Conservation (phyloP, 2,329 filamentous ascomycete genomes). For the Huntiella omanensis region DNA sequence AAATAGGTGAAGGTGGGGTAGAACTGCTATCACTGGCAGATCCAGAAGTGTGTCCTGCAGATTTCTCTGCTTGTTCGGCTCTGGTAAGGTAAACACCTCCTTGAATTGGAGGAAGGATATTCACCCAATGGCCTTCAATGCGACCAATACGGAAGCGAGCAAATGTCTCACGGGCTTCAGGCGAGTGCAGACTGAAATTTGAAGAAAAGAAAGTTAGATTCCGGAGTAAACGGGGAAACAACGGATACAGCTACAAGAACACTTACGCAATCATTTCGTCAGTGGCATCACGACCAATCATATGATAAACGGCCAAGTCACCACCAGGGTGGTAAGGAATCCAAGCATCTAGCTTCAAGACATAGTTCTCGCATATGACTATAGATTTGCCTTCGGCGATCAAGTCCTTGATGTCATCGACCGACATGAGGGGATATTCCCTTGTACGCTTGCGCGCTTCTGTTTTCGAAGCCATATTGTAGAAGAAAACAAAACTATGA, state of each 20-base stretch:
- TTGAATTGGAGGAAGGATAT: slow-evolving; percentile 83
- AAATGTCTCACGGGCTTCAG: slow-evolving; percentile 60
- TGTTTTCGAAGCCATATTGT: slow-evolving; percentile 1
- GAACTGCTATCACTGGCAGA: slow-evolving; percentile 36
- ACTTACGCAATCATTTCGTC: slow-evolving; percentile 81
- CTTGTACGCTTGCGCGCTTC: slow-evolving; percentile 10
- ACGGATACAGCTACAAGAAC: not conserved
- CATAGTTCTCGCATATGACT: slow-evolving; percentile 61
- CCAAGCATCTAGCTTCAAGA: slow-evolving; percentile 80
- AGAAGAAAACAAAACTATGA: not conserved
- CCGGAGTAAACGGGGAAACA: slow-evolving; percentile 6
- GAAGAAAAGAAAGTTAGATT: slow-evolving; percentile 9
- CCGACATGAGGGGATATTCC: slow-evolving; percentile 21
- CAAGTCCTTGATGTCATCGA: slow-evolving; percentile 39
- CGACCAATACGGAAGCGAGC: slow-evolving; percentile 64
- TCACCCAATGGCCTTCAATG: slow-evolving; percentile 65
- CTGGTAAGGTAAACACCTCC: slow-evolving; percentile 49
- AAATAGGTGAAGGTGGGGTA: slow-evolving; percentile 29
- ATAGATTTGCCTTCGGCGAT: slow-evolving; percentile 69
- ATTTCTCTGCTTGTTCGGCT: slow-evolving; percentile 3
- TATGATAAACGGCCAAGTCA: slow-evolving; percentile 75
- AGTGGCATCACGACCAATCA: slow-evolving; percentile 85
- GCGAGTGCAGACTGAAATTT: slow-evolving; percentile 53
- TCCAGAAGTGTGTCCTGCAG: not conserved
- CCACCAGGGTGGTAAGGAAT: slow-evolving; percentile 81